A percentile compares a stretch with the other conserved stretches of the same genome.
Evolutionary conservation across 306 rosid species (phyloP).

Genomic region (Trifolium subterraneum): DNA sequence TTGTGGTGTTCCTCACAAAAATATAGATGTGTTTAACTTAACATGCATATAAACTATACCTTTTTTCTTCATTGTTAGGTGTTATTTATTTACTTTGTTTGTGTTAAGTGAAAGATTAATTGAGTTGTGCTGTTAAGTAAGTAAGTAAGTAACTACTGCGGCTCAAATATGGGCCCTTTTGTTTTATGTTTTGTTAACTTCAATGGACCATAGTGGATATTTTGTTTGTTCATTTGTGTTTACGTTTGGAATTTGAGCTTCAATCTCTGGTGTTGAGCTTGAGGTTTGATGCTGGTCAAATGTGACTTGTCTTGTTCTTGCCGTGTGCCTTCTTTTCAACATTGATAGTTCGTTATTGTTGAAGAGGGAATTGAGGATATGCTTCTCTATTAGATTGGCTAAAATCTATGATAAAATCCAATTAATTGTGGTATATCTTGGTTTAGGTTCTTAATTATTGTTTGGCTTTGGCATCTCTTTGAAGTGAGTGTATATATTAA

Average conservation of each 20-base stretch:
- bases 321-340: neutral
- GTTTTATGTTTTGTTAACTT: neutral
- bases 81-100: neutral
- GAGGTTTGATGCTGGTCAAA: neutral
- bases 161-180: neutral
- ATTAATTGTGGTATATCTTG: neutral
- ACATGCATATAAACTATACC: neutral
- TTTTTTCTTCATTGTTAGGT: conserved; percentile 15
- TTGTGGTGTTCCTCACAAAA: neutral
- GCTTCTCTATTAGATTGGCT: neutral
- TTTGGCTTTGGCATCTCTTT: neutral
- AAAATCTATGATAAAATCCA: neutral
- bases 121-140: neutral
- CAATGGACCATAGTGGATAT: neutral
- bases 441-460: neutral
- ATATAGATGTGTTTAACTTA: conserved; percentile 2
- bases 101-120: conserved; percentile 18
- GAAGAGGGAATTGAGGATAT: neutral
- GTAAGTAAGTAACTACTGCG: conserved; percentile 6
- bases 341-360: neutral
- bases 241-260: neutral
- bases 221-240: conserved; percentile 10
- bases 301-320: neutral
- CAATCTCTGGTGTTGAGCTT: neutral
- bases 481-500: neutral